Percentiles rank a stretch among this genome's conserved stretches.
These are phyloP conservation scores for Pythium aristosporum DNA, from an alignment of 352 stramenopile genomes.

Conservation along the genomic window DNA sequence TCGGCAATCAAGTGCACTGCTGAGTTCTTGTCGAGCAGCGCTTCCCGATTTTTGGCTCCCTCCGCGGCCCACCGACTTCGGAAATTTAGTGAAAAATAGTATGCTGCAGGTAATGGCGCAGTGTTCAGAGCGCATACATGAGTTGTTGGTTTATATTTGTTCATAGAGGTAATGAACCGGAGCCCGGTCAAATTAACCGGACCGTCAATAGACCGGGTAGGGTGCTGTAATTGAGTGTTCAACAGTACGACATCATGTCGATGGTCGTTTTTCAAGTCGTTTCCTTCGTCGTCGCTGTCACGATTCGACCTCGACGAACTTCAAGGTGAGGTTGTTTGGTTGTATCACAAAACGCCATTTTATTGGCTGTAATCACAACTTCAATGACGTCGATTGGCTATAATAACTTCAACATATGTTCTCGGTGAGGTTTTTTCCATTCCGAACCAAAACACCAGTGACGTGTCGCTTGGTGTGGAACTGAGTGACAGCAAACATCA, in stretches of 20 bases:
- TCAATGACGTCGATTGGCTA: conserved; percentile 5
- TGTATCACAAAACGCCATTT: not conserved
- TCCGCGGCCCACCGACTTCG: not conserved
- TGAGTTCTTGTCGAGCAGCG: not conserved
- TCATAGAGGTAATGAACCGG: not conserved
- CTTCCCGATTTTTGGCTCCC: conserved; percentile 24
- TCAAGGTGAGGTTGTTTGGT: conserved; percentile 40
- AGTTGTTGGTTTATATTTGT: not conserved
- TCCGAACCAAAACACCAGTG: not conserved
- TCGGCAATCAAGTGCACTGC: conserved; percentile 5
- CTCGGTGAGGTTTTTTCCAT: conserved; percentile 21
- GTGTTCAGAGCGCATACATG: not conserved
- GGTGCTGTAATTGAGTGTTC: not conserved
- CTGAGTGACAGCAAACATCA: not conserved
- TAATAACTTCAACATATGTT: not conserved
- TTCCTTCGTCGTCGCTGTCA: conserved; percentile 62
- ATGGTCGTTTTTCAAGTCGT: conserved; percentile 36
- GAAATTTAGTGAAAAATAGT: conserved; percentile 29
- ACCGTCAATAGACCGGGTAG: too few species aligned
- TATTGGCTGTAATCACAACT: conserved; percentile 14
- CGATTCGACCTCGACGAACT: conserved; percentile 45
- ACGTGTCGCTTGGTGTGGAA: conserved; percentile 21
- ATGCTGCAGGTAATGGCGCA: conserved; percentile 12
- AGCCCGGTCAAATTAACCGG: too few species aligned
- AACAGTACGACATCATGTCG: conserved; percentile 4